Percentiles rank a stretch among this genome's conserved stretches.
These are phyloP conservation scores for Colletotrichum falcatum DNA, from an alignment of 2,329 filamentous ascomycete species.

Conservation along the genomic window DNA sequence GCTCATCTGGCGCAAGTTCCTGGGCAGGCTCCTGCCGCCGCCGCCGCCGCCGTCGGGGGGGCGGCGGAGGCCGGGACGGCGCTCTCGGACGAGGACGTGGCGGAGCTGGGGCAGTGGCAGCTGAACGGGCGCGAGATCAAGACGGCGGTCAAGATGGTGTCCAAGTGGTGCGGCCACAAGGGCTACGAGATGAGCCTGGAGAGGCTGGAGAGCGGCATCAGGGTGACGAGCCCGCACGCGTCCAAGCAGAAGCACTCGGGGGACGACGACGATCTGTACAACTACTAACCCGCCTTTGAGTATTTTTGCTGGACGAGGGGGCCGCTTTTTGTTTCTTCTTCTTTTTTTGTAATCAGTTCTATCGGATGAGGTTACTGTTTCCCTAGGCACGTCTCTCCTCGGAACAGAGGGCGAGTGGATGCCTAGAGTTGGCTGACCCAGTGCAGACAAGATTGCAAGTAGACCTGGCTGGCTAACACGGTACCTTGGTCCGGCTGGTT, in stretches of 20 bases:
- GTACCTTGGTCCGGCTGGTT: no score
- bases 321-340: no score
- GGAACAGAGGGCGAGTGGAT: no score
- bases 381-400: no score
- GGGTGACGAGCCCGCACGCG: constrained; percentile 58
- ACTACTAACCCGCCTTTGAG: not conserved
- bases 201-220: constrained; percentile 59
- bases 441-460: no score
- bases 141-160: constrained; percentile 59
- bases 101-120: constrained; percentile 54
- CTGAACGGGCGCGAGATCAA: constrained; percentile 62
- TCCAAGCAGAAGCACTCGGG: constrained; percentile 48
- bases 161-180: constrained; percentile 59
- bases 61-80: no score
- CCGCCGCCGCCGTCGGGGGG: not conserved
- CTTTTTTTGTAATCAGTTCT: not conserved
- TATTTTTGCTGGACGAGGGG: not conserved
- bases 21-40: constrained; percentile 49
- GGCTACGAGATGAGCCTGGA: constrained; percentile 55
- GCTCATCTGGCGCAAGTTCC: constrained; percentile 60
- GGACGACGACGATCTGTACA: constrained; percentile 47
- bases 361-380: not conserved
- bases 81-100: constrained; percentile 52
- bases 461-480: no score
- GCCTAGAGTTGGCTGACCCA: no score